These are phyloP conservation scores for Citrus australasica DNA, from an alignment of 345 rosid species.

Conservation along the genomic window DNA sequence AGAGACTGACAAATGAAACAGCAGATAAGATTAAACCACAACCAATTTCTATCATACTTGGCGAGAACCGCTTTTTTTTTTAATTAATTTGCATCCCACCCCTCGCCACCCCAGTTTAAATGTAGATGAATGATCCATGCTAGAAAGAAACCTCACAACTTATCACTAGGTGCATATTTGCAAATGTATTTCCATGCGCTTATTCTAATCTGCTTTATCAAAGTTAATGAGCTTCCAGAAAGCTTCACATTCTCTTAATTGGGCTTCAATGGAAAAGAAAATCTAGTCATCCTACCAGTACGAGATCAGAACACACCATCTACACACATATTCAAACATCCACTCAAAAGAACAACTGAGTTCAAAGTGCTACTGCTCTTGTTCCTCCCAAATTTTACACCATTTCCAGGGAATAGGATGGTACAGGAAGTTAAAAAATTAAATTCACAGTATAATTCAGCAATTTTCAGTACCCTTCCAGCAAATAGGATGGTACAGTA, in stretches of 20 bases:
- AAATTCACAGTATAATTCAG: conserved; percentile 8
- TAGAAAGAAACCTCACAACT: neutral
- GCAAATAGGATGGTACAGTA: conserved; percentile 33
- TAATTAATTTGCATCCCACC: too few relatives aligned
- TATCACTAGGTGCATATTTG: neutral
- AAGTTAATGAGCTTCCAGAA: neutral
- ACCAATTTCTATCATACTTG: neutral
- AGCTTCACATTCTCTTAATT: neutral
- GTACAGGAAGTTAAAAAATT: neutral
- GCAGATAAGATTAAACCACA: neutral
- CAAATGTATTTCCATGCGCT: neutral
- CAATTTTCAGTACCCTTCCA: conserved; percentile 63
- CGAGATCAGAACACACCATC: neutral
- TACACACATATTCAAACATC: neutral
- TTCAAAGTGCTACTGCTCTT: neutral
- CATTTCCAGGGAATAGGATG: neutral
- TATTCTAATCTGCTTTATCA: neutral
- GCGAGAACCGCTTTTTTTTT: neutral
- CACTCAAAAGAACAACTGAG: neutral
- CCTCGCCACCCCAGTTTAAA: neutral
- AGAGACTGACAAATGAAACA: neutral
- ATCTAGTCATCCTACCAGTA: neutral
- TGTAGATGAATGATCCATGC: neutral
- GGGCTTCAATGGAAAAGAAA: neutral
- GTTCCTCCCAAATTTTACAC: neutral